Evolutionary conservation across 2,329 filamentous ascomycete genomes (phyloP).

Genomic region (Pseudogymnoascus sp.): DNA sequence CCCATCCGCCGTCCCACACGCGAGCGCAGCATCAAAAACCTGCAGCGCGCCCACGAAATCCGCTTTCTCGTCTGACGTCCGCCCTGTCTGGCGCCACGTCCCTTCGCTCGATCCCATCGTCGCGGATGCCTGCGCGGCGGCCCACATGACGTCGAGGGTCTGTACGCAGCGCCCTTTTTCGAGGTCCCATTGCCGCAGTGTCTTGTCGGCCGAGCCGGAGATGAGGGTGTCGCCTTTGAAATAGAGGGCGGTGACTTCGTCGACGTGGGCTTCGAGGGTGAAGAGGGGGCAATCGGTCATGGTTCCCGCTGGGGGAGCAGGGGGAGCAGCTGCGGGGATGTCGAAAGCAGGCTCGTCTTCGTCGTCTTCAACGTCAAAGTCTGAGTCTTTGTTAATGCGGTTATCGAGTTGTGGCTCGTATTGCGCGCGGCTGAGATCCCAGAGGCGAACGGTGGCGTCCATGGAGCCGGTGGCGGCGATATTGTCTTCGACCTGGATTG

Average conservation of each 20-base stretch:
- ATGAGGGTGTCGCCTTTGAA: slow-evolving; percentile 85
- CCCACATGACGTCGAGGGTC: slow-evolving; percentile 96
- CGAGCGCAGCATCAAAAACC: slow-evolving; percentile 90
- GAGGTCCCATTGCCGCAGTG: slow-evolving; percentile 92
- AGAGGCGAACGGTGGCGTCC: slow-evolving; percentile 88
- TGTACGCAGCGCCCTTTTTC: slow-evolving; percentile 96
- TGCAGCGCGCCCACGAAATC: slow-evolving; percentile 94
- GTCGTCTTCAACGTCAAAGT: slow-evolving; percentile 46
- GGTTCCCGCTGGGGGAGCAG: slow-evolving; percentile 67
- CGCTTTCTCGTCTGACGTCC: slow-evolving; percentile 56
- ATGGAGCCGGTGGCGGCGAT: slow-evolving; percentile 89
- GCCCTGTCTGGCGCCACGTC: slow-evolving; percentile 60
- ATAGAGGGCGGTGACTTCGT: slow-evolving; percentile 88
- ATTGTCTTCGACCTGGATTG: slow-evolving; percentile 91
- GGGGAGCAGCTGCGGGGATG: slow-evolving; percentile 56
- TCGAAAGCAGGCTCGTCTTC: slow-evolving; percentile 63
- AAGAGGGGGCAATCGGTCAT: slow-evolving; percentile 88
- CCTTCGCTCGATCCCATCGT: slow-evolving; percentile 54
- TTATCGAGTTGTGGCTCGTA: slow-evolving; percentile 60
- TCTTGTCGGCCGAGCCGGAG: slow-evolving; percentile 95
- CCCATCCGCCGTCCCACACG: slow-evolving; percentile 92
- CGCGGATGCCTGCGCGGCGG: slow-evolving; percentile 78
- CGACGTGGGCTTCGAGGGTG: slow-evolving; percentile 81
- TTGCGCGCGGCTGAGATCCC: slow-evolving; percentile 85
- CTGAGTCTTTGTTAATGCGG: slow-evolving; percentile 48